Evolutionary conservation across 2,329 filamentous ascomycete genomes (phyloP), one percentile per base, ranked within the genome.

Genomic region (Fusarium newnesense): DNA sequence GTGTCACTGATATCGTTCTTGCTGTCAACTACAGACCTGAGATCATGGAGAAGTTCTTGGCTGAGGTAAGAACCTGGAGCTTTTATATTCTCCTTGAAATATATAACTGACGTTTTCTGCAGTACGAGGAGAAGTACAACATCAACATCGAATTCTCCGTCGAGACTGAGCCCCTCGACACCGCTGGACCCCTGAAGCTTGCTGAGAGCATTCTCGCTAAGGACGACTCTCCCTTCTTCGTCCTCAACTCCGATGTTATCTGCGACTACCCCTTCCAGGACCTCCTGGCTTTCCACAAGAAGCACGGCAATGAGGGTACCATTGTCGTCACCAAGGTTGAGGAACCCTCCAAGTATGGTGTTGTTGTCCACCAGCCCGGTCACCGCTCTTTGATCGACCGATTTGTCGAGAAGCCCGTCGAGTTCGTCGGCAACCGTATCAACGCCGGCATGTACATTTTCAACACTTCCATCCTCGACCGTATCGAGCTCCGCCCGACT

Each of bases 291-390:
- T 98, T 97, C 90, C 96, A 98, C 90, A 96, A 94, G 85, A 85
- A 86, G 65, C 96, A 99, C 84, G 96, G 96, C 69, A 90, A 97
- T 58, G 96, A 99, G 87, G 96, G 96, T 76, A 99, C 96, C 76
- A 99, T 99, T 80, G 93, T 97, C 53, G 96, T 98, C 73, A 99
- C 96, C 80, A 99, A 98, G 89, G 96, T 99, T 60, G 96, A 99
- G 86, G 96, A 99, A 85, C 96, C 96, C 47, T 97, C 94, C 81
- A 99, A 99, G 86, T 99, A 98, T 83, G 96, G 96, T 90, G 96
- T 99, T 77, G 92, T 99, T 64, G 96, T 99, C 36, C 96, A 98
- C 91, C 96, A 97, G 88, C 94, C 95, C 72, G 93, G 92, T 83
- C 94, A 97, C 85, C 86, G 94, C 61, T 94, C 94, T 52, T 91